Percentiles rank a stretch among this genome's conserved stretches.
Evolutionary conservation across 176 grass and related monocot species (phyloP).

Genomic region (Metroxylon sagu): DNA sequence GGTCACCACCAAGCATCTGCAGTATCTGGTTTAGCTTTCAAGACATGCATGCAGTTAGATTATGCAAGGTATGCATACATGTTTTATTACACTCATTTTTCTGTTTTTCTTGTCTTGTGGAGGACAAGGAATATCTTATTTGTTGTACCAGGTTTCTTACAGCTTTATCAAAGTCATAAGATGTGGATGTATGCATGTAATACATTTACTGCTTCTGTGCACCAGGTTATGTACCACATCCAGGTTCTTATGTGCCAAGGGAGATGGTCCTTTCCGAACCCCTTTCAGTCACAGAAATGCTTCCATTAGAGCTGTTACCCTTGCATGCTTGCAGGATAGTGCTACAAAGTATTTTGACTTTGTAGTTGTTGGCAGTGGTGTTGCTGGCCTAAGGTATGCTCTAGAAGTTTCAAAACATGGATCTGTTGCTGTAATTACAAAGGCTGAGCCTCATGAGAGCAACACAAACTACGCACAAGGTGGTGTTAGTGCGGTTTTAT

Average conservation of each 20-base stretch:
- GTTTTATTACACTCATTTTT: neutral
- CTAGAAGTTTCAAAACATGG: conserved; percentile 87
- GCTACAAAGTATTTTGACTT: conserved; percentile 75
- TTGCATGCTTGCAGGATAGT: conserved; percentile 33
- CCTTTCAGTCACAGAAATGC: conserved; percentile 4
- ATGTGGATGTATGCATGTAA: neutral
- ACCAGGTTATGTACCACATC: conserved; percentile 16
- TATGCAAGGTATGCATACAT: conserved; percentile 38
- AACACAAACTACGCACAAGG: conserved; percentile 99
- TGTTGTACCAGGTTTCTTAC: neutral
- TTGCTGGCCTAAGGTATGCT: conserved; percentile 89
- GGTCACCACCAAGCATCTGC: conserved; percentile 40
- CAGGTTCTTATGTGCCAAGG: conserved; percentile 25
- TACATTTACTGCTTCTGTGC: neutral
- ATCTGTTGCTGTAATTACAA: conserved; percentile 84
- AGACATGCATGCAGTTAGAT: conserved; percentile 33
- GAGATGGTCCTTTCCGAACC: conserved; percentile 12
- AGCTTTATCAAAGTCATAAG: neutral
- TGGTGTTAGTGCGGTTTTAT: conserved; percentile 90
- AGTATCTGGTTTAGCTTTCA: conserved; percentile 27
- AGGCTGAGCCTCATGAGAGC: conserved; percentile 92
- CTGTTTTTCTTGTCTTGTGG: neutral
- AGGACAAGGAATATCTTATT: neutral
- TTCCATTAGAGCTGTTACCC: conserved; percentile 27
- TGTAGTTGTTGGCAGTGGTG: conserved; percentile 81